These are phyloP conservation scores for Monosporascus sp. DNA, from an alignment of 2,329 filamentous ascomycete species.

Conservation along the genomic window DNA sequence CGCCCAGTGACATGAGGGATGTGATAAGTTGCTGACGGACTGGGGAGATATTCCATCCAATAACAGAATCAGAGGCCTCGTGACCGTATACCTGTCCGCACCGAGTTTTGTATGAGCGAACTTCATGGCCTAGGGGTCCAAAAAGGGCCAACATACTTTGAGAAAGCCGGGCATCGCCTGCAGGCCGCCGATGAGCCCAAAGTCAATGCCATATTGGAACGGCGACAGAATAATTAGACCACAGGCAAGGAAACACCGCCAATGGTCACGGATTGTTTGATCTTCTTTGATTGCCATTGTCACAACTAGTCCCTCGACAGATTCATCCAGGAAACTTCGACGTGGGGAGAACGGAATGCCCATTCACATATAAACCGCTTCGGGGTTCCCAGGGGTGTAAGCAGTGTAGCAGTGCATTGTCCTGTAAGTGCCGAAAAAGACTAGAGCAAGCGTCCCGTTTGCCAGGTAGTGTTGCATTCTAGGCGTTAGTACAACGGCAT, in stretches of 20 bases:
- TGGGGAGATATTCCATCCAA: slow-evolving; percentile 40
- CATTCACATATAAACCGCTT: neutral
- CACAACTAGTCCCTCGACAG: neutral
- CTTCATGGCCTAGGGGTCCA: slow-evolving; percentile 7
- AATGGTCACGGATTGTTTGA: slow-evolving; percentile 33
- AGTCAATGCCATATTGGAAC: slow-evolving; percentile 49
- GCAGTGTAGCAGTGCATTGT: slow-evolving; percentile 7
- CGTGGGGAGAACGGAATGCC: neutral
- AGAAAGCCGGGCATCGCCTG: slow-evolving; percentile 48
- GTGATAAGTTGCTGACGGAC: slow-evolving; percentile 32
- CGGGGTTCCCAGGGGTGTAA: neutral
- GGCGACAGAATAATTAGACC: slow-evolving; percentile 43
- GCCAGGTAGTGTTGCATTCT: too few relatives aligned
- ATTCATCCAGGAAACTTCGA: neutral
- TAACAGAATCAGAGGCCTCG: slow-evolving; percentile 25
- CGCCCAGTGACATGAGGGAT: slow-evolving; percentile 31
- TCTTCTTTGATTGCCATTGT: slow-evolving; percentile 15
- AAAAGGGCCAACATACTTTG: slow-evolving; percentile 22
- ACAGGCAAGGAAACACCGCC: slow-evolving; percentile 43
- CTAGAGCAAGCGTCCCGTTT: neutral
- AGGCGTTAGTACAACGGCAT: neutral
- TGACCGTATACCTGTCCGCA: slow-evolving; percentile 33
- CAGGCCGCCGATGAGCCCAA: slow-evolving; percentile 44
- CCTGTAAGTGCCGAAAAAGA: slow-evolving; percentile 16
- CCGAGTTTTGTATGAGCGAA: slow-evolving; percentile 2